A percentile compares a stretch with the other conserved stretches of the same genome.
Conservation (phyloP, 129 eudicot species). For the Artemisia annua region DNA sequence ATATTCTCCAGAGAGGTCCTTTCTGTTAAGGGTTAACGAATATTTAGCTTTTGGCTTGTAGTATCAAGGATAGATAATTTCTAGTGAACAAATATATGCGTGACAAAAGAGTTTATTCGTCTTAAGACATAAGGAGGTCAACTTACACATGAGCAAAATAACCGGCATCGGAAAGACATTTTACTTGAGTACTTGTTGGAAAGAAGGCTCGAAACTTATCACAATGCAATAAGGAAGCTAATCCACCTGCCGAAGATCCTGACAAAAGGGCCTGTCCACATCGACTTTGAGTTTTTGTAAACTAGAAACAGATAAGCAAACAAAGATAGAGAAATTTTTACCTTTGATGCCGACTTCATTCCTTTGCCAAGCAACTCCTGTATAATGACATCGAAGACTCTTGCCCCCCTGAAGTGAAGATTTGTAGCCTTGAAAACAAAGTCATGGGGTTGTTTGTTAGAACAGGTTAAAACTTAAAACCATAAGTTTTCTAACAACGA, state of each 20-base stretch:
- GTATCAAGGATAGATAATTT: background rate
- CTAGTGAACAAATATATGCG: background rate
- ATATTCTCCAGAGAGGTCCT: constrained; percentile 30
- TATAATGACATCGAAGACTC: constrained; percentile 44
- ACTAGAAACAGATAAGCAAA: too few species aligned
- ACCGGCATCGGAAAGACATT: constrained; percentile 45
- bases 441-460: background rate
- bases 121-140: background rate
- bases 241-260: constrained; percentile 47
- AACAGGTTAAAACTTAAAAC: background rate
- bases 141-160: constrained; percentile 51
- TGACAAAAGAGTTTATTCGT: background rate
- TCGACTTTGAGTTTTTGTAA: background rate
- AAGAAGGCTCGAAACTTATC: constrained; percentile 34
- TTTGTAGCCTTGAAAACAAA: constrained; percentile 40
- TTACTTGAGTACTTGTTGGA: constrained; percentile 28
- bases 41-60: background rate
- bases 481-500: background rate
- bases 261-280: constrained; percentile 36
- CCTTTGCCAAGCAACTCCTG: constrained; percentile 51
- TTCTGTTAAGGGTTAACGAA: constrained; percentile 18
- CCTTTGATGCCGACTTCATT: constrained; percentile 50
- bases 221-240: constrained; percentile 45
- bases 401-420: constrained; percentile 59
- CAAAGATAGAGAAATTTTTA: constrained; percentile 5